phyloP scores from a whole-genome alignment of 2,329 filamentous ascomycete genomes.

The Rhytidhysteron rufulum region DNA sequence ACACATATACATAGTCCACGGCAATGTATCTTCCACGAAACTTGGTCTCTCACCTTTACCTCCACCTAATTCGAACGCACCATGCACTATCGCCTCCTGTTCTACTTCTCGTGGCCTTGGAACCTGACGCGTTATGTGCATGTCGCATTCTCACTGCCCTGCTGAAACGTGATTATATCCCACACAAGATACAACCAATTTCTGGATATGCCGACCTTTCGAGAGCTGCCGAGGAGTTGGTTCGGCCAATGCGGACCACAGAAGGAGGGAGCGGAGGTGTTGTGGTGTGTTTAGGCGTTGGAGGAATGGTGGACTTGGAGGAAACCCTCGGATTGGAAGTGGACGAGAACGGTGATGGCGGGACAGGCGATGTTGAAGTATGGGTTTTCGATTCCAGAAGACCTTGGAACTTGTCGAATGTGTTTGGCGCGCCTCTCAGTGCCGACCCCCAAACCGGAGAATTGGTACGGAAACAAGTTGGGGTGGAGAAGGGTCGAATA shows the following conservation, averaged over 20 bases:
- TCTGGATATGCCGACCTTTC: conserved; percentile 88
- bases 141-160: conserved; percentile 89
- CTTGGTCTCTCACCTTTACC: conserved; percentile 86
- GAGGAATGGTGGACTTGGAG: conserved; percentile 84
- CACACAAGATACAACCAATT: conserved; percentile 94
- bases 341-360: conserved; percentile 58
- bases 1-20: conserved; percentile 2
- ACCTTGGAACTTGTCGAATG: conserved; percentile 91
- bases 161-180: conserved; percentile 96
- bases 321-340: conserved; percentile 71
- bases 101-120: conserved; percentile 85
- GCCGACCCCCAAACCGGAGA: conserved; percentile 46
- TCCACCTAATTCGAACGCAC: conserved; percentile 78
- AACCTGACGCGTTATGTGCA: conserved; percentile 92
- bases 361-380: conserved; percentile 82
- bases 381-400: conserved; percentile 91
- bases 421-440: conserved; percentile 66
- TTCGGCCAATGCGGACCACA: conserved; percentile 80
- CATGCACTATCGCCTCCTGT: conserved; percentile 90
- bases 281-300: conserved; percentile 88
- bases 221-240: conserved; percentile 71
- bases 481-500: conserved; percentile 71
- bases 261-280: conserved; percentile 82
- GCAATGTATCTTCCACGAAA: conserved; percentile 90
- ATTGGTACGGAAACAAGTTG: conserved; percentile 52